These are phyloP conservation scores for Rhodotorula toruloides DNA, from an alignment of 768 basidiomycete genomes.

Conservation along the genomic window DNA sequence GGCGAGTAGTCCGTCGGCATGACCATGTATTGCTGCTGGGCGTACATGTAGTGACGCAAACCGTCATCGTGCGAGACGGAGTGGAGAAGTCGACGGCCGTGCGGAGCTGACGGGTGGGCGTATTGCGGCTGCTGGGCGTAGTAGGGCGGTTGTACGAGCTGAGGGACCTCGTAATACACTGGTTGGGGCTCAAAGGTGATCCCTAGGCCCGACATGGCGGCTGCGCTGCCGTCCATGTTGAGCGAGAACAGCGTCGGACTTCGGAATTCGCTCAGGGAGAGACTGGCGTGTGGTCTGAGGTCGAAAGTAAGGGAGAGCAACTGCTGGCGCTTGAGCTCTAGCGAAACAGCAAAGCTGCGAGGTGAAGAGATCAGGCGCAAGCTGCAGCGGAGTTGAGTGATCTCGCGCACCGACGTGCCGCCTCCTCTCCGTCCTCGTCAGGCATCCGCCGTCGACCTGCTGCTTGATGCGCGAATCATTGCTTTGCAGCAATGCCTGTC, in stretches of 20 bases:
- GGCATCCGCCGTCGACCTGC: no score
- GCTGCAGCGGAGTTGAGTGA: no score
- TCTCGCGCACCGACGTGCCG: no score
- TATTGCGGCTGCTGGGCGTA: not conserved
- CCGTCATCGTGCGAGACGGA: slow-evolving; percentile 31
- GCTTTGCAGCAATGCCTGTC: no score
- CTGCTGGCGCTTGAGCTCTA: no score
- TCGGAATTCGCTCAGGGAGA: not conserved
- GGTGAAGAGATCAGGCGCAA: no score
- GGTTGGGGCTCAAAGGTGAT: slow-evolving; percentile 25
- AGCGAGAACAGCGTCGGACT: not conserved
- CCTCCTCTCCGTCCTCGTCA: no score
- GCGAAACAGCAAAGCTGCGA: no score
- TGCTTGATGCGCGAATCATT: no score
- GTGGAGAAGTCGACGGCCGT: slow-evolving; percentile 16
- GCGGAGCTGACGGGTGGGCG: not conserved
- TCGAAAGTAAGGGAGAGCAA: not conserved
- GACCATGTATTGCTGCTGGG: slow-evolving; percentile 7
- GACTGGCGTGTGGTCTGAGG: not conserved
- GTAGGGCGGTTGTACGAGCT: not conserved
- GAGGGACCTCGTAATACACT: not conserved
- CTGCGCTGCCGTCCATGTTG: slow-evolving; percentile 10
- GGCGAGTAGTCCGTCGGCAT: slow-evolving; percentile 9
- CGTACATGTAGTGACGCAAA: not conserved
- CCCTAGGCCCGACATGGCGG: slow-evolving; percentile 25